Evolutionary conservation across 345 rosid species (phyloP), one percentile per base, ranked within the genome.

Genomic region (Aquilaria yunnanensis): DNA sequence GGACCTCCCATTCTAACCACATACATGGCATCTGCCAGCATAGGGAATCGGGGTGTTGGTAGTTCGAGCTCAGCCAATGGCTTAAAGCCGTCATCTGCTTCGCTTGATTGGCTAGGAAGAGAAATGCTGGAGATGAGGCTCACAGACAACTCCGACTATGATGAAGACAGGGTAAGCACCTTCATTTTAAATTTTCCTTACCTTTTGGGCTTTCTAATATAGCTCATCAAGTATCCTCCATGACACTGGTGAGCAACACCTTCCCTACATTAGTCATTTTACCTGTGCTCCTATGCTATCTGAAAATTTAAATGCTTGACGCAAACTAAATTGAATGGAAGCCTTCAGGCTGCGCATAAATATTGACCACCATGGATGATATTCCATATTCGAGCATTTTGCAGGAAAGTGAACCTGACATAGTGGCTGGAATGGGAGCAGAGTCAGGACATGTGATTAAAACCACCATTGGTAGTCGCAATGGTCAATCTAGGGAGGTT

Each of bases 51-150:
- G 59, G 94, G 94, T 50, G 97, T 85, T 60, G 99, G 99, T 70
- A 94, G 89, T 76, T 94, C 97, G 51, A 93, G 95, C 78, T 85
- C 96, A 29, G 75, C 73, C 69, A 90, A 90, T 80, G 97, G 83
- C 54, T 81, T 79, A 69, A 93, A 88, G 77, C 81, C 78, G 70
- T 88, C 98, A 43, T 88, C 97, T n/a, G 88, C 95, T 77, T 93
- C 97, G 0, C 87, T 93, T 34, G 98, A 93, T 69, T 90, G 96
- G 97, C 83, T 93, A 66, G 93, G 94, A 31, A 83, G 96, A 72
- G 98, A 90, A 74, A 86, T 93, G 90, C 89, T 80, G 47, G 97
- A 88, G 72, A 93, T 90, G 85, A 86, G 89, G 78, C 79, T 93
- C 70, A 83, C 89, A 78, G 94, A 90, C 74, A 88, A 77, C 77